phyloP scores from a whole-genome alignment of 208 protist species.

The Crithidia sp. region DNA sequence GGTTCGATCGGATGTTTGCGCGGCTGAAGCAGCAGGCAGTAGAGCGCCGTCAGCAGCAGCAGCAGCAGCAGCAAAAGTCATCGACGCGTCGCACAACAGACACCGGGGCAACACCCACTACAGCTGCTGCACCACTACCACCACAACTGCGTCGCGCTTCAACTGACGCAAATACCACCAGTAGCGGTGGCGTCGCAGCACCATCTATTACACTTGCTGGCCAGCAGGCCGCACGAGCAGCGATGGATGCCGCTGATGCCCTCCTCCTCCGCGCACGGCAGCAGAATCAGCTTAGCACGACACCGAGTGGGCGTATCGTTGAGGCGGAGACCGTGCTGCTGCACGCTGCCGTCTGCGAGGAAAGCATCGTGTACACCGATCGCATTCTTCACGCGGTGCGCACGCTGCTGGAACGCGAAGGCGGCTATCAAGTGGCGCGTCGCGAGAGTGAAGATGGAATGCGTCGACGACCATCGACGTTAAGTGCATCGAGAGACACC shows the following conservation, averaged over 20 bases:
- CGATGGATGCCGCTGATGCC: conserved; percentile 14
- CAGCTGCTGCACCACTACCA: no score
- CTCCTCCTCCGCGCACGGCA: conserved; percentile 27
- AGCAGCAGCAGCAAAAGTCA: background rate
- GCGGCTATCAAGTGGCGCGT: background rate
- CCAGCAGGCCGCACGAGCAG: conserved; percentile 19
- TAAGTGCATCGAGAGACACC: no score
- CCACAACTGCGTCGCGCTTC: no score
- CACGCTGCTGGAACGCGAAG: background rate
- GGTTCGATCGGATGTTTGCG: conserved; percentile 23
- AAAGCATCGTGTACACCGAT: conserved; percentile 20
- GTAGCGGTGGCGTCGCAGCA: background rate
- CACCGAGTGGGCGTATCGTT: conserved; percentile 9
- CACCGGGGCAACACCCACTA: no score
- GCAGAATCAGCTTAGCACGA: conserved; percentile 23
- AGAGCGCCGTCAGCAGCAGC: conserved; percentile 16
- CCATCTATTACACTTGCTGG: background rate
- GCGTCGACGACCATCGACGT: no score
- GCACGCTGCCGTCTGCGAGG: conserved; percentile 21
- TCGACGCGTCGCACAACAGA: no score
- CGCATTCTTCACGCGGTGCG: background rate
- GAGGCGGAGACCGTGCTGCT: conserved; percentile 28
- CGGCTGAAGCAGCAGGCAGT: conserved; percentile 31
- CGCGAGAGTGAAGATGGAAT: no score
- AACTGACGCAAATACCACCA: no score